These are phyloP conservation scores for Dryadomyces quercus-mongolicae DNA, from an alignment of 2,329 filamentous ascomycete genomes.

Conservation along the genomic window DNA sequence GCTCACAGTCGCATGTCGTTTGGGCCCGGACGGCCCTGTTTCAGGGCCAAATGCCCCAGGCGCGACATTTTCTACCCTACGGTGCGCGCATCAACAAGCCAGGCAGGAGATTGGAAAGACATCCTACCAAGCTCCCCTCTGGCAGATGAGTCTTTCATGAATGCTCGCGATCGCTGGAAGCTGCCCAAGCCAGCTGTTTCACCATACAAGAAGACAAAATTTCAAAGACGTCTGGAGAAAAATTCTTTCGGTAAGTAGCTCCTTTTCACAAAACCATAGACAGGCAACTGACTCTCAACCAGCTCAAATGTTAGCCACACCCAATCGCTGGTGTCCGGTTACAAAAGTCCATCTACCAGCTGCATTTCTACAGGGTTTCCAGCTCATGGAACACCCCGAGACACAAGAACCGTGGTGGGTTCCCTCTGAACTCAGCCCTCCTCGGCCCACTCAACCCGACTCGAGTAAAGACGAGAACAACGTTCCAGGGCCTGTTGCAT, in stretches of 20 bases:
- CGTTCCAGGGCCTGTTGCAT: constrained; percentile 9
- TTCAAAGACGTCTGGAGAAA: constrained; percentile 44
- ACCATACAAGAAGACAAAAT: constrained; percentile 16
- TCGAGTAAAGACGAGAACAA: neutral
- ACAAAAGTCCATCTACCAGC: constrained; percentile 13
- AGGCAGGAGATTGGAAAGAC: no score
- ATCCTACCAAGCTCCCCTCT: constrained; percentile 40
- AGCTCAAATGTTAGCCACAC: constrained; percentile 32
- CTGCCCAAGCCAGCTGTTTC: constrained; percentile 24
- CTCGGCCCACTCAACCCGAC: neutral
- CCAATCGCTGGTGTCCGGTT: constrained; percentile 7
- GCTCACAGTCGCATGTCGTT: no score
- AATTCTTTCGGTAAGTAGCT: constrained; percentile 51
- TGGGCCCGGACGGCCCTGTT: no score
- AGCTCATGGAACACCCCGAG: constrained; percentile 40
- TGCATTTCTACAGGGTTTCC: constrained; percentile 53
- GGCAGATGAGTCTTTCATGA: constrained; percentile 37
- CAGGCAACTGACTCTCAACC: neutral
- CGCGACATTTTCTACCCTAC: no score
- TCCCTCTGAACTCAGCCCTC: constrained; percentile 22
- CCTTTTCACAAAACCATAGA: no score
- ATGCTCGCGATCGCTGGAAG: constrained; percentile 29
- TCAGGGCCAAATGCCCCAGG: no score
- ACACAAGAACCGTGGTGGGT: constrained; percentile 43
- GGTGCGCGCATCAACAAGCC: no score